Evolutionary conservation across 768 basidiomycete species (phyloP).

Genomic region (Boletus sp.): DNA sequence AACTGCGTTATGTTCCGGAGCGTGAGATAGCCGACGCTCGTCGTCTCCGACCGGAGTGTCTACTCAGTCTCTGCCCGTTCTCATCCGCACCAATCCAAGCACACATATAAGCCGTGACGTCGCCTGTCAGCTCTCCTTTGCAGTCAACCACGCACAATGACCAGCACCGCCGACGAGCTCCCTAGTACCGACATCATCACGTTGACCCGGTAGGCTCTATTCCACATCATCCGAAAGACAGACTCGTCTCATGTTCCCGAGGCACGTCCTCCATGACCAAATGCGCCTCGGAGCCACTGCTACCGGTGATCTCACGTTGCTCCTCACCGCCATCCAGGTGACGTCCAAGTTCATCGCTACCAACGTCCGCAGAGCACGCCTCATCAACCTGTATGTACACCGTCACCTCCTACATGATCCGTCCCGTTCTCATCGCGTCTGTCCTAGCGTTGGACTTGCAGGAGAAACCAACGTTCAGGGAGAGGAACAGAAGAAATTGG

Average conservation of each 20-base stretch:
- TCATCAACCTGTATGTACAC: conserved; percentile 88
- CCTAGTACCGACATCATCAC: conserved; percentile 90
- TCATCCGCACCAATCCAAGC: conserved; percentile 13
- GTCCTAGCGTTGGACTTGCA: conserved; percentile 86
- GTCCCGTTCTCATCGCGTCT: neutral
- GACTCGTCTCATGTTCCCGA: conserved; percentile 28
- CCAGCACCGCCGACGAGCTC: conserved; percentile 49
- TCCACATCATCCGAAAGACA: neutral
- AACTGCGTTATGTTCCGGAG: conserved; percentile 19
- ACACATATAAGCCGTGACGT: conserved; percentile 8
- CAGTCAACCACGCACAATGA: conserved; percentile 15
- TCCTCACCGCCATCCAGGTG: conserved; percentile 94
- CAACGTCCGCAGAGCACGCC: conserved; percentile 93
- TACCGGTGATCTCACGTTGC: conserved; percentile 90
- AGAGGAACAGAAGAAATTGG: conserved; percentile 99
- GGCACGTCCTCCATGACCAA: conserved; percentile 88
- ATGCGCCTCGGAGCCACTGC: conserved; percentile 77
- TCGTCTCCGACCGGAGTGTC: conserved; percentile 7
- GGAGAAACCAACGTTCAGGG: conserved; percentile 97
- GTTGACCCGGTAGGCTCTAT: conserved; percentile 69
- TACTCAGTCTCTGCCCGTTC: conserved; percentile 15
- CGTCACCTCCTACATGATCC: neutral
- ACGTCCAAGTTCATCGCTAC: conserved; percentile 98
- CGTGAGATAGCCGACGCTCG: conserved; percentile 21
- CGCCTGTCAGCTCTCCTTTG: neutral